phyloP scores from a whole-genome alignment of 2,329 filamentous ascomycete genomes.

The Talaromyces sp. region DNA sequence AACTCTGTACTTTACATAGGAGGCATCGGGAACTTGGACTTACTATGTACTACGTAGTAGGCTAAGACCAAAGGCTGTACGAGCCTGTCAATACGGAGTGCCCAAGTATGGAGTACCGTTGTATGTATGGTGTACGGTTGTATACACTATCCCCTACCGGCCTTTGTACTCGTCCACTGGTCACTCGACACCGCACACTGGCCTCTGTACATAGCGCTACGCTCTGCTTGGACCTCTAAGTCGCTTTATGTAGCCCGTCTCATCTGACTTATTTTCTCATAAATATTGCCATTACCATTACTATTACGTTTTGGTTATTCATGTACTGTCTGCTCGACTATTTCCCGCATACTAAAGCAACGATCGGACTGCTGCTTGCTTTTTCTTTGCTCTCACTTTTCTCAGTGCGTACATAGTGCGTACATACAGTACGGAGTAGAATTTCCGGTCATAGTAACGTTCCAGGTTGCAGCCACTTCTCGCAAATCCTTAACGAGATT shows the following conservation, averaged over 20 bases:
- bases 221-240: slow-evolving; percentile 8
- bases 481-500: background rate
- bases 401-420: background rate
- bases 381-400: slow-evolving; percentile 1
- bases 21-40: too few relatives aligned
- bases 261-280: background rate
- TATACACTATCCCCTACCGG: background rate
- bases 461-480: slow-evolving; percentile 3
- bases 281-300: slow-evolving; percentile 8
- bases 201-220: background rate
- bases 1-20: background rate
- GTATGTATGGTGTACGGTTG: background rate
- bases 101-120: slow-evolving; percentile 8
- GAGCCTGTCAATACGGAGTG: background rate
- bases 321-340: background rate
- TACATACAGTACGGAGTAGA: background rate
- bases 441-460: background rate
- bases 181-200: slow-evolving; percentile 1
- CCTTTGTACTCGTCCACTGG: background rate
- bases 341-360: slow-evolving; percentile 5
- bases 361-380: background rate
- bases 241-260: slow-evolving; percentile 7
- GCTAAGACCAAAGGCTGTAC: background rate
- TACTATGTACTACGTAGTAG: too few relatives aligned
- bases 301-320: slow-evolving; percentile 13